phyloP scores from a whole-genome alignment of 768 basidiomycete genomes.

The Boletus speciosus region DNA sequence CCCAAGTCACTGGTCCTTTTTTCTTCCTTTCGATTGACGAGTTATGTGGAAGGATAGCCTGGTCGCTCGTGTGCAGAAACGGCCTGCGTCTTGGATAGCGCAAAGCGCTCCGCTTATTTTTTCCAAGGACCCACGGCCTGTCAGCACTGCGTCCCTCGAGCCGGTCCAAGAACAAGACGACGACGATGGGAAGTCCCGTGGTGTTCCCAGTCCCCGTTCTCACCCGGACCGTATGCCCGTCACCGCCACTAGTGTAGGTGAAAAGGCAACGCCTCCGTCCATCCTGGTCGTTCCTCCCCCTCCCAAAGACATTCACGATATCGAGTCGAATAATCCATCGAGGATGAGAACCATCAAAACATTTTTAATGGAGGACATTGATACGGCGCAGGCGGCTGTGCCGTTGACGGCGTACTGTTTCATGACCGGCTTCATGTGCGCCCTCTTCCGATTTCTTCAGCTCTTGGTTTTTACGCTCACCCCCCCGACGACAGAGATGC shows the following conservation, averaged over 20 bases:
- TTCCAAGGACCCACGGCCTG: background rate
- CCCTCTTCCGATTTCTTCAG: background rate
- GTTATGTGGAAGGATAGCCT: conserved; percentile 17
- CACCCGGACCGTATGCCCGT: background rate
- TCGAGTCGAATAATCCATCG: conserved; percentile 8
- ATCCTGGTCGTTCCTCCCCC: background rate
- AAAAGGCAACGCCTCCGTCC: background rate
- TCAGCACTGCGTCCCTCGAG: conserved; percentile 5
- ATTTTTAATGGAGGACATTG: conserved; percentile 24
- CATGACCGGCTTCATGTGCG: conserved; percentile 78
- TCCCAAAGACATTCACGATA: conserved; percentile 2
- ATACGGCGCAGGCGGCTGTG: conserved; percentile 35
- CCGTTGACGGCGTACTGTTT: conserved; percentile 67
- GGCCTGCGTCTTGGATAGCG: conserved; percentile 1
- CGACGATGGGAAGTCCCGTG: background rate
- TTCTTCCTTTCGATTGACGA: background rate
- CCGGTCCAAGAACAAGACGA: conserved; percentile 10
- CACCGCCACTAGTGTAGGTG: background rate
- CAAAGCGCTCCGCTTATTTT: conserved; percentile 17
- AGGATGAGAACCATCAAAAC: conserved; percentile 10
- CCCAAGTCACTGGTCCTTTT: background rate
- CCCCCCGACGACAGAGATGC: conserved; percentile 46
- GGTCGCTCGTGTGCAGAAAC: conserved; percentile 10
- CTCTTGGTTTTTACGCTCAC: background rate
- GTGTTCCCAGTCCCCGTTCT: background rate